Evolutionary conservation across 2,329 filamentous ascomycete species (phyloP), one percentile per base, ranked within the genome.

Genomic region (Eutypa lata): DNA sequence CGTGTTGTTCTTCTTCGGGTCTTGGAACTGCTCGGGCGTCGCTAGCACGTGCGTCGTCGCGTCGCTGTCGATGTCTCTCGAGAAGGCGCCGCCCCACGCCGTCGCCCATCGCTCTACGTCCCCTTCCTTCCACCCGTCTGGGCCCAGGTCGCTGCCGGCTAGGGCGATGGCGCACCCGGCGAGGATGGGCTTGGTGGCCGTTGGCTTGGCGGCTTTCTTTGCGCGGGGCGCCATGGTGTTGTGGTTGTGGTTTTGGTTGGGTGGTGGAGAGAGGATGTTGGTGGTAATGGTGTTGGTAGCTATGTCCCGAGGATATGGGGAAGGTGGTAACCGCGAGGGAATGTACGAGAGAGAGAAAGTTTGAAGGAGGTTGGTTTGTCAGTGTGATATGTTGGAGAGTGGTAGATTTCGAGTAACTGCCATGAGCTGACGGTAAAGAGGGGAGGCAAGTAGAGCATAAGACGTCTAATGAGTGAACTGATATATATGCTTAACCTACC

Each of bases 31-130:
- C 33, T 83, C 77, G 48, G 79, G 73, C 0, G 82, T 83, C 50
- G 84, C 82, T 21, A 96, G 77, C 0, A 96, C 72, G 69, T 96
- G 91, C 0, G 91, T 96, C 10, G 87, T 82, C 0, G 73, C 62
- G 0, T 87, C 82, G 0, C 73, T 62, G 0, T 75, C 75, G 18
- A 90, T 70, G 0, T 75, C 71, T 1, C 73, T 66, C 0, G 73
- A 70, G 64, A 84, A 87, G 1, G 53, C 68, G 1, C 88, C 91
- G 7, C 82, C 84, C 53, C 88, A 82, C 3, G 74, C 65, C 3
- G 73, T 72, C 10, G 90, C 77, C 89, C 90, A 96, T 38, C 74
- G 73, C 35, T 76, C 76, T 35, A 94, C 77, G 42, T 88, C 80
- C 1, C 80, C 74, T 2, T 77, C 70, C 1, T 73, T 75, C 55